These are phyloP conservation scores for Penicillium aurantiogriseum DNA, from an alignment of 2,329 filamentous ascomycete species.

Conservation along the genomic window DNA sequence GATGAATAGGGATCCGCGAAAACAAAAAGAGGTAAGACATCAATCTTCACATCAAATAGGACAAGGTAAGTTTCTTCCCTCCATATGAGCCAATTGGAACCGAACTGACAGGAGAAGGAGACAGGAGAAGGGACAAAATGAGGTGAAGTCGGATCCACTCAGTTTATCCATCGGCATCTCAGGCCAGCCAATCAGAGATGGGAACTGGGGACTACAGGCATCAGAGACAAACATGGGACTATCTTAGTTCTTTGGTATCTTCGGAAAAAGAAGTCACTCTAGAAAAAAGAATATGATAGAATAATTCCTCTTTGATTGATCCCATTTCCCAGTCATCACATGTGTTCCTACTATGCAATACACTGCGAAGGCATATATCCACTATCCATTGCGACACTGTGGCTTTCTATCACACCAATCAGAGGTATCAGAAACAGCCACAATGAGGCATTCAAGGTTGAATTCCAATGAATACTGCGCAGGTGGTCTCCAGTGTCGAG, in stretches of 20 bases:
- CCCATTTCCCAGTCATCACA: not conserved
- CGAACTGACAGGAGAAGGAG: too few species aligned
- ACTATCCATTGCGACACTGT: not conserved
- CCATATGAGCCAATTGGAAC: not conserved
- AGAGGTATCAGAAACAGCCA: not conserved
- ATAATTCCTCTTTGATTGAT: not conserved
- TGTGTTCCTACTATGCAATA: too few species aligned
- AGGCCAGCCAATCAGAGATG: conserved; percentile 3
- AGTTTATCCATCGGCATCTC: not conserved
- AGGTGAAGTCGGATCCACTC: conserved; percentile 1
- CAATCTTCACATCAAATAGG: not conserved
- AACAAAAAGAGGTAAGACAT: not conserved
- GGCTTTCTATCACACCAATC: not conserved
- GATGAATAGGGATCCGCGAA: not conserved
- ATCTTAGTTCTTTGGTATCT: not conserved
- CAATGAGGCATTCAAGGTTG: not conserved
- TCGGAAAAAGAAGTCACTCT: too few species aligned
- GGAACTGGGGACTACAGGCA: not conserved
- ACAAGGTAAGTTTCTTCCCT: not conserved
- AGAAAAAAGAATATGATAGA: not conserved
- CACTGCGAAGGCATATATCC: not conserved
- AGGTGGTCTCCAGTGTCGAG: not conserved
- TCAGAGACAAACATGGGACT: too few species aligned
- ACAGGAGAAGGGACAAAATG: not conserved
- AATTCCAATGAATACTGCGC: not conserved